phyloP scores from a whole-genome alignment of 176 grass and related monocot species.

The Raddia guianensis region DNA sequence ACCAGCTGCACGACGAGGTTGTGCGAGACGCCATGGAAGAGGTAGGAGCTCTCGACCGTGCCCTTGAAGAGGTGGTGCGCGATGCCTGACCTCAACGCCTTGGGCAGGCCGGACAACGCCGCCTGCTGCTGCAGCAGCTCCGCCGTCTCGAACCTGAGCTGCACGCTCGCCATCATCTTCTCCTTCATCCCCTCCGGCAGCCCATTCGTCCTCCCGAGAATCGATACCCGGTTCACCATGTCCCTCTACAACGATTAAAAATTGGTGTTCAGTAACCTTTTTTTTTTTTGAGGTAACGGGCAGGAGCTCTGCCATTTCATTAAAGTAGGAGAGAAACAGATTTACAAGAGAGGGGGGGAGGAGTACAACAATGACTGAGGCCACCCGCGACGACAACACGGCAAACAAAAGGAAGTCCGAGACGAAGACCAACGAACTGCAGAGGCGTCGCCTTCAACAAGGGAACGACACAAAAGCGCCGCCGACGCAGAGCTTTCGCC shows the following conservation, averaged over 20 bases:
- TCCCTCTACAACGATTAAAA: constrained; percentile 34
- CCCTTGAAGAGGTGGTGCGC: constrained; percentile 53
- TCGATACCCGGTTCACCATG: constrained; percentile 25
- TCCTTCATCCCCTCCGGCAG: constrained; percentile 42
- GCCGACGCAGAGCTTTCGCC: too few relatives aligned
- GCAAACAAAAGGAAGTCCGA: too few relatives aligned
- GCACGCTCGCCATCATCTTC: constrained; percentile 47
- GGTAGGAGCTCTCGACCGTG: constrained; percentile 36
- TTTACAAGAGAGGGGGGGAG: too few relatives aligned
- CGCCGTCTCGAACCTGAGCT: constrained; percentile 53
- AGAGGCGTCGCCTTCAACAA: too few relatives aligned
- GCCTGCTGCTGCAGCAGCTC: constrained; percentile 50
- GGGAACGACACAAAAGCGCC: too few relatives aligned
- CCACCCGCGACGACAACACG: too few relatives aligned
- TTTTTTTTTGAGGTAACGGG: too few relatives aligned
- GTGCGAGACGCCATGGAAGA: constrained; percentile 49
- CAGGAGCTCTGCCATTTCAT: too few relatives aligned
- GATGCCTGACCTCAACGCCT: constrained; percentile 42
- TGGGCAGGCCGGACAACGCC: constrained; percentile 56
- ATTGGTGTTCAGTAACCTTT: too few relatives aligned
- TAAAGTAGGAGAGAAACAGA: too few relatives aligned
- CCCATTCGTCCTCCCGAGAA: constrained; percentile 36
- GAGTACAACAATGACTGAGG: too few relatives aligned
- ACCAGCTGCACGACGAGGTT: constrained; percentile 47
- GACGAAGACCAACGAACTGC: too few relatives aligned